Conservation (phyloP, 495 filamentous ascomycete genomes). For the Trichoderma reesei region DNA sequence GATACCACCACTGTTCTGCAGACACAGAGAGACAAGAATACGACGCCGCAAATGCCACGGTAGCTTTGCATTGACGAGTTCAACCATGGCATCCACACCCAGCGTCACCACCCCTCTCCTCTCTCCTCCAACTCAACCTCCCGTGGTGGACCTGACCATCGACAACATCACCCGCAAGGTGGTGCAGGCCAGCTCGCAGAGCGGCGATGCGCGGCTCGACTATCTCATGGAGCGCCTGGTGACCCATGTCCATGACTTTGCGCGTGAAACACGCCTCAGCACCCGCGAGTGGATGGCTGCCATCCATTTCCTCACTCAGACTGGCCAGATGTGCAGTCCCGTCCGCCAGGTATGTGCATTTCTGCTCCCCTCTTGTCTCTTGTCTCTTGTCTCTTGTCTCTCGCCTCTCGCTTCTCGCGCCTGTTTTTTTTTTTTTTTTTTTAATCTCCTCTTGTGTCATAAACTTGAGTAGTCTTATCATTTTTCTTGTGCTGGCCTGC, state of each 20-base stretch:
- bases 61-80: neutral
- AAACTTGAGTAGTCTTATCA: too few relatives aligned
- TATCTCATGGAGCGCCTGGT: constrained; percentile 68
- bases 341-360: constrained; percentile 51
- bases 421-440: neutral
- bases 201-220: constrained; percentile 52
- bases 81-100: neutral
- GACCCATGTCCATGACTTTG: constrained; percentile 74
- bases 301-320: constrained; percentile 57
- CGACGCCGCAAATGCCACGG: neutral
- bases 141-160: constrained; percentile 65
- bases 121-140: too few relatives aligned
- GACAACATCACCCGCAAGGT: constrained; percentile 80
- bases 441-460: too few relatives aligned
- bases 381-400: neutral
- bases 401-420: neutral
- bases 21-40: neutral
- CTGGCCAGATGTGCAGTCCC: constrained; percentile 63
- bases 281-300: constrained; percentile 72
- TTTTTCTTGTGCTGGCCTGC: too few relatives aligned
- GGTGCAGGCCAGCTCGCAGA: constrained; percentile 63
- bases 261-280: constrained; percentile 69
- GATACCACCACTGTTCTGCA: neutral
- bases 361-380: neutral
- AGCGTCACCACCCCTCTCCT: constrained; percentile 32